These are phyloP conservation scores for Ceratocystis eucalypticola DNA, from an alignment of 2,329 filamentous ascomycete genomes.

Conservation along the genomic window DNA sequence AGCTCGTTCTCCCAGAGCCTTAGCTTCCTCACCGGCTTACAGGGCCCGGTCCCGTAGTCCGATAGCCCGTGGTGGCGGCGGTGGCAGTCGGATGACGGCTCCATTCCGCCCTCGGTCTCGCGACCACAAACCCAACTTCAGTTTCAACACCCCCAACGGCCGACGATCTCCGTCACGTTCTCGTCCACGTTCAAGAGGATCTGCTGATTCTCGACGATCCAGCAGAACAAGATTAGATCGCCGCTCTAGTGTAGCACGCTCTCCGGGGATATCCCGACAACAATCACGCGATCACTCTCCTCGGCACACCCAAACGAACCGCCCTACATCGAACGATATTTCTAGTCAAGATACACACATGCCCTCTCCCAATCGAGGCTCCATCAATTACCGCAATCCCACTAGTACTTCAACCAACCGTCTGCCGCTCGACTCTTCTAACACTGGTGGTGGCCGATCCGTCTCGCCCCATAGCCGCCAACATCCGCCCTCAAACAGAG, in stretches of 20 bases:
- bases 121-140: constrained; percentile 2
- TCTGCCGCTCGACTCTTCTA: constrained; percentile 27
- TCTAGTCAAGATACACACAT: constrained; percentile 1
- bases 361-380: constrained; percentile 13
- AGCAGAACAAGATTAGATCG: constrained; percentile 33
- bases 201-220: constrained; percentile 39
- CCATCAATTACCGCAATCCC: constrained; percentile 28
- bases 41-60: constrained; percentile 17
- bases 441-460: constrained; percentile 21
- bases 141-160: constrained; percentile 1
- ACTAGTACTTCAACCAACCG: constrained; percentile 22
- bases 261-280: constrained; percentile 22
- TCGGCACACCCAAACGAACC: constrained; percentile 20
- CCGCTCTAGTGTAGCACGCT: constrained; percentile 2
- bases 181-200: constrained; percentile 33
- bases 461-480: constrained; percentile 25
- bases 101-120: constrained; percentile 15
- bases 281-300: constrained; percentile 33
- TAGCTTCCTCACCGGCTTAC: constrained; percentile 8
- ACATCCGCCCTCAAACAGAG: constrained; percentile 22
- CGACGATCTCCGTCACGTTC: constrained; percentile 22
- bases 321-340: constrained; percentile 10
- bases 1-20: constrained; percentile 2
- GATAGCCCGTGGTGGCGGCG: constrained; percentile 2
- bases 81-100: constrained; percentile 12